Percentiles rank a stretch among this genome's conserved stretches.
phyloP scores from a whole-genome alignment of 2,329 filamentous ascomycete genomes.

The Botrytis tulipae region DNA sequence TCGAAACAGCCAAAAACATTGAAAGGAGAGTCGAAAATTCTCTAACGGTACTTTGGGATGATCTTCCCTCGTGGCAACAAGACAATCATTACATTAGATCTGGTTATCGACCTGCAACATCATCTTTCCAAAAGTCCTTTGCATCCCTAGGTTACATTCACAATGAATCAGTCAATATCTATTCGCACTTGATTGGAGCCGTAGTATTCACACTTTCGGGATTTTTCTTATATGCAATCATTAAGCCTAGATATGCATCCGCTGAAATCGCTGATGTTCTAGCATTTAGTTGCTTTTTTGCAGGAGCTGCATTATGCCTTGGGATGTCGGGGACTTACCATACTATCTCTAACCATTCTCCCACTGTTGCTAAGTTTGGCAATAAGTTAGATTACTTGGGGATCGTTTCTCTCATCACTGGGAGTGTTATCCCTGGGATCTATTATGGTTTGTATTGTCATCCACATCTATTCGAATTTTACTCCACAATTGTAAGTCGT shows the following conservation, averaged over 20 bases:
- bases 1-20: slow-evolving; percentile 29
- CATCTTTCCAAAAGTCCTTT: slow-evolving; percentile 58
- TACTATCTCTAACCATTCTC: slow-evolving; percentile 80
- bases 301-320: slow-evolving; percentile 68
- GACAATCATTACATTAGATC: slow-evolving; percentile 69
- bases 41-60: slow-evolving; percentile 50
- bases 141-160: slow-evolving; percentile 61
- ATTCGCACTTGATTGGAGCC: slow-evolving; percentile 67
- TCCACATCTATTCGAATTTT: slow-evolving; percentile 62
- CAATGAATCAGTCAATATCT: slow-evolving; percentile 67
- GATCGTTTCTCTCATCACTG: slow-evolving; percentile 88
- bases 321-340: slow-evolving; percentile 86
- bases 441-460: slow-evolving; percentile 83
- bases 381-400: slow-evolving; percentile 95
- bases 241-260: slow-evolving; percentile 64
- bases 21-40: slow-evolving; percentile 41
- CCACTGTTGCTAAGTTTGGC: slow-evolving; percentile 72
- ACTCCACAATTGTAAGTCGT: slow-evolving; percentile 53
- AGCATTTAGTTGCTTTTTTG: slow-evolving; percentile 77
- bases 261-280: slow-evolving; percentile 63
- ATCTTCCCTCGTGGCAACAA: slow-evolving; percentile 52
- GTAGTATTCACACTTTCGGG: slow-evolving; percentile 54
- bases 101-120: slow-evolving; percentile 63
- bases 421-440: slow-evolving; percentile 83
- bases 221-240: slow-evolving; percentile 52